Percentiles rank a stretch among this genome's conserved stretches.
Evolutionary conservation across 1,284 basidiomycete genomes (phyloP).

Genomic region (Fistulinella staudtii): DNA sequence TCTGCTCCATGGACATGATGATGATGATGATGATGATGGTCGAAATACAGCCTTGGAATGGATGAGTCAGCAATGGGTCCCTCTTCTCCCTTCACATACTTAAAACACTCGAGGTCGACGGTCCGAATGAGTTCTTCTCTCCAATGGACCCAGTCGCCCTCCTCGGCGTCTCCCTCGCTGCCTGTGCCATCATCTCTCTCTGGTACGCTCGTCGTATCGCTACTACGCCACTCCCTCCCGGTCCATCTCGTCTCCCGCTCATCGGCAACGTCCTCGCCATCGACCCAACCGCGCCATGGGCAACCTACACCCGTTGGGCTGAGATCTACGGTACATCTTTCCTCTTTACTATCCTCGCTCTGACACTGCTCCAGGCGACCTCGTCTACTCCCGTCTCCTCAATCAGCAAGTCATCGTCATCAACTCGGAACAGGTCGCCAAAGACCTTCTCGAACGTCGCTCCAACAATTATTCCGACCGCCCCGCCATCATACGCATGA

Average conservation of each 20-base stretch:
- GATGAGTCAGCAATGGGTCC: constrained; percentile 31
- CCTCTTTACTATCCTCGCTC: not conserved
- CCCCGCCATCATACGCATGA: constrained; percentile 23
- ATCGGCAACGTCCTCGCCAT: constrained; percentile 26
- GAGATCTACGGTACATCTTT: constrained; percentile 17
- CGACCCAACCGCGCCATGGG: constrained; percentile 21
- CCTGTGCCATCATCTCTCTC: constrained; percentile 6
- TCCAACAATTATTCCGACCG: constrained; percentile 32
- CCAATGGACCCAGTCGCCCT: constrained; percentile 17
- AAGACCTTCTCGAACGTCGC: constrained; percentile 29
- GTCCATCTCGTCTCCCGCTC: constrained; percentile 26
- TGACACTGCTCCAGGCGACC: constrained; percentile 16
- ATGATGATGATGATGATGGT: no score
- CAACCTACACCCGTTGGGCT: constrained; percentile 27
- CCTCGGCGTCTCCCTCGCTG: constrained; percentile 3
- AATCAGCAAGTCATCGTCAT: constrained; percentile 30
- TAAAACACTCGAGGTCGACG: no score
- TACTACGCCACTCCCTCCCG: constrained; percentile 21
- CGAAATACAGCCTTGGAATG: no score
- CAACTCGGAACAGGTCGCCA: constrained; percentile 26
- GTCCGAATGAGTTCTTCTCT: no score
- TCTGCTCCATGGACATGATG: constrained; percentile 74
- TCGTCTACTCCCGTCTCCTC: constrained; percentile 26
- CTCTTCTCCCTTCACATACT: no score
- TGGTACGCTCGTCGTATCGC: constrained; percentile 12